phyloP scores from a whole-genome alignment of 73 alveolate species.

The Paramecium sonneborni region DNA sequence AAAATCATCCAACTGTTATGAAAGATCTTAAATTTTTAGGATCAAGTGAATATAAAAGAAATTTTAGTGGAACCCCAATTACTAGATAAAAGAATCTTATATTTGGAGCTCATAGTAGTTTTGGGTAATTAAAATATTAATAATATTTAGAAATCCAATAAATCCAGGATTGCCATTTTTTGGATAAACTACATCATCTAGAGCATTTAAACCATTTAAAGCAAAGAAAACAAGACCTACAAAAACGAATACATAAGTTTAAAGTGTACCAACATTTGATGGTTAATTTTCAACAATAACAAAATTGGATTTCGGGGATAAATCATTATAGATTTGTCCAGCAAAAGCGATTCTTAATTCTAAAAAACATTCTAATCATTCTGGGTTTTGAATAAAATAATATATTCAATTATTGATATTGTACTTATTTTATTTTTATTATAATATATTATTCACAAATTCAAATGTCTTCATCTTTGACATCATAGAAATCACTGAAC shows the following conservation, averaged over 20 bases:
- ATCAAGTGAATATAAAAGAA: background rate
- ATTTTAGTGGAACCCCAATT: background rate
- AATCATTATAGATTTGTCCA: background rate
- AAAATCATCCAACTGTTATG: conserved; percentile 52
- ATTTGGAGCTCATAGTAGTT: conserved; percentile 60
- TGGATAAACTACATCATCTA: conserved; percentile 11
- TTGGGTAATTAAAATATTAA: background rate
- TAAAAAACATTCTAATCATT: background rate
- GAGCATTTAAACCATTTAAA: conserved; percentile 31
- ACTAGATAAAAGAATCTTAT: background rate
- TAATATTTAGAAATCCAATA: conserved; percentile 6
- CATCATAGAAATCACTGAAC: conserved; percentile 1
- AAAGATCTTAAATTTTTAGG: conserved; percentile 29
- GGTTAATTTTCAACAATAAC: conserved; percentile 49
- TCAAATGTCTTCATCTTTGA: conserved; percentile 8
- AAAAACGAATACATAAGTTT: background rate
- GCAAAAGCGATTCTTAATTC: conserved; percentile 15
- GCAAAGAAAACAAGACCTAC: background rate
- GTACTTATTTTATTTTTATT: background rate
- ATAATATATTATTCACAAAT: background rate
- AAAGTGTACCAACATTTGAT: conserved; percentile 1
- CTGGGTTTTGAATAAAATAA: background rate
- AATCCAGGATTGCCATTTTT: conserved; percentile 36
- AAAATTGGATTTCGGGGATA: background rate
- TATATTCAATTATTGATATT: background rate